Percentiles rank a stretch among this genome's conserved stretches.
Conservation (phyloP, 1,284 basidiomycete genomes). For the Porogramme epimiltina region DNA sequence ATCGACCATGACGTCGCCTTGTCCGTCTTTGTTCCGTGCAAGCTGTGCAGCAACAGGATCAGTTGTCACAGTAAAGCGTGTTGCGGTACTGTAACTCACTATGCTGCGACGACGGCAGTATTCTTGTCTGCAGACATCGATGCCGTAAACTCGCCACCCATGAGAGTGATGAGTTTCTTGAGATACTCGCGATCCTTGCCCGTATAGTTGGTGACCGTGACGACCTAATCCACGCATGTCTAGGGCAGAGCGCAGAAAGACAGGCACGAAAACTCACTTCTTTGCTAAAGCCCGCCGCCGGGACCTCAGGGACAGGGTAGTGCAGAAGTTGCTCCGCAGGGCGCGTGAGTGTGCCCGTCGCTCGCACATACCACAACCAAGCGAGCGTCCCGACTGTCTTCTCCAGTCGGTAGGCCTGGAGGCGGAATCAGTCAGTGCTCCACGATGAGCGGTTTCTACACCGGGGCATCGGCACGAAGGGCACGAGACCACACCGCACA, state of each 20-base stretch:
- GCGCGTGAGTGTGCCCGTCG: slow-evolving; percentile 58
- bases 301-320: slow-evolving; percentile 50
- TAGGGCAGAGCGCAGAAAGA: neutral
- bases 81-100: slow-evolving; percentile 44
- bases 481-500: no score
- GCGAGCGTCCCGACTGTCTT: slow-evolving; percentile 78
- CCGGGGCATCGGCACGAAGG: no score
- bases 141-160: slow-evolving; percentile 82
- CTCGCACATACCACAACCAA: slow-evolving; percentile 82
- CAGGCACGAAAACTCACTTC: slow-evolving; percentile 34
- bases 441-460: no score
- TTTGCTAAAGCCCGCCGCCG: slow-evolving; percentile 40
- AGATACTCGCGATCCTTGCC: slow-evolving; percentile 84
- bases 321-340: slow-evolving; percentile 70
- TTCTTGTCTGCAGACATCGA: slow-evolving; percentile 71
- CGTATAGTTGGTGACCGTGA: slow-evolving; percentile 88
- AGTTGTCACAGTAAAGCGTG: neutral
- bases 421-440: slow-evolving; percentile 4
- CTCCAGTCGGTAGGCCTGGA: slow-evolving; percentile 54
- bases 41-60: slow-evolving; percentile 38
- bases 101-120: slow-evolving; percentile 82
- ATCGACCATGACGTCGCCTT: slow-evolving; percentile 82
- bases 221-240: slow-evolving; percentile 45
- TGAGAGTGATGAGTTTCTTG: slow-evolving; percentile 74
- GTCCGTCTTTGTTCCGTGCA: slow-evolving; percentile 70